A percentile compares a stretch with the other conserved stretches of the same genome.
phyloP scores from a whole-genome alignment of 2,329 filamentous ascomycete species.

The Sporothrix humicola region DNA sequence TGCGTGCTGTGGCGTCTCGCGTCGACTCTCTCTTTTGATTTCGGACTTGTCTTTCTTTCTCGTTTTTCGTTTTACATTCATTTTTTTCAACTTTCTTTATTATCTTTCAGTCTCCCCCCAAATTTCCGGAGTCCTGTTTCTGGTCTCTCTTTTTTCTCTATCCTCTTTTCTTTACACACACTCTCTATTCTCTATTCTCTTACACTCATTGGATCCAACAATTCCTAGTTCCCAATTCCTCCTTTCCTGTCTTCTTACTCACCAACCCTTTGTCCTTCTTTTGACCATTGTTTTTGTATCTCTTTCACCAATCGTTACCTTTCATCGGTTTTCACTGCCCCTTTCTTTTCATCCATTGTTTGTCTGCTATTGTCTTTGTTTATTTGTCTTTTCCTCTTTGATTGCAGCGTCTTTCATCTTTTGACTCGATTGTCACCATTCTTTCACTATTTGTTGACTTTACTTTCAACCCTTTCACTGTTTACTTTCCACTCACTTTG shows the following conservation, averaged over 20 bases:
- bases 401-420: neutral
- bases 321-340: neutral
- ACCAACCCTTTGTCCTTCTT: slow-evolving; percentile 27
- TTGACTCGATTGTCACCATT: slow-evolving; percentile 8
- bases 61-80: slow-evolving; percentile 19
- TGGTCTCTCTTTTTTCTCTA: neutral
- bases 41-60: neutral
- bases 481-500: too few relatives aligned
- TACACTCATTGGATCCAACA: neutral
- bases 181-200: neutral
- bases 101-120: slow-evolving; percentile 24
- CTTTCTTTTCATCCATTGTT: neutral
- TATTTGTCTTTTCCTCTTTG: slow-evolving; percentile 5
- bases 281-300: slow-evolving; percentile 26
- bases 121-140: neutral
- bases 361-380: slow-evolving; percentile 10
- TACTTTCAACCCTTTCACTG: neutral
- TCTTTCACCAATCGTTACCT: neutral
- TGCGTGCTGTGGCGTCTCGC: slow-evolving; percentile 29
- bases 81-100: slow-evolving; percentile 31
- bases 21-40: neutral
- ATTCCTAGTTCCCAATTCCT: neutral
- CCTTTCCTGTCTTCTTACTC: neutral
- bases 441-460: neutral
- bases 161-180: neutral